phyloP scores from a whole-genome alignment of 306 rosid genomes.

The Castanospermum australe region DNA sequence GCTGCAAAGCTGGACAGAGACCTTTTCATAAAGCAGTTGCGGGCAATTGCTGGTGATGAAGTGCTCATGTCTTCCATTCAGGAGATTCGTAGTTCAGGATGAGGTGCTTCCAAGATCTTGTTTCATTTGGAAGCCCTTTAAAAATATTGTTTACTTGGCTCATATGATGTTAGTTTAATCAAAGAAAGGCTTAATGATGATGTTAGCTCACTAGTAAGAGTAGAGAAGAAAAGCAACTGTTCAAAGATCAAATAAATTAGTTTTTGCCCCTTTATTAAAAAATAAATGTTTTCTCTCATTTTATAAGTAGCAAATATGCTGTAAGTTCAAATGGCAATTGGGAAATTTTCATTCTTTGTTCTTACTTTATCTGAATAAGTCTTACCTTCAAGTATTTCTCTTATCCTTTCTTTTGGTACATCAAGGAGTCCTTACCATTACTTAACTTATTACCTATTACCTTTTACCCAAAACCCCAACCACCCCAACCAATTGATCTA shows the following conservation, averaged over 20 bases:
- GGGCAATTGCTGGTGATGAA: slow-evolving; percentile 50
- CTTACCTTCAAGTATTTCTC: not conserved
- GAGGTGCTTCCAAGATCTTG: slow-evolving; percentile 49
- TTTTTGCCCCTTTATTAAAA: not conserved
- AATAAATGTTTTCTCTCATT: not conserved
- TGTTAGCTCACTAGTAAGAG: slow-evolving; percentile 30
- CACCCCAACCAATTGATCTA: no score
- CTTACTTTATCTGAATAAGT: not conserved
- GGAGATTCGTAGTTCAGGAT: slow-evolving; percentile 40
- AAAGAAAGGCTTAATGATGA: not conserved
- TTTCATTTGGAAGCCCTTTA: slow-evolving; percentile 21
- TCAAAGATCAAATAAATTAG: slow-evolving; percentile 5
- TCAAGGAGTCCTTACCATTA: not conserved
- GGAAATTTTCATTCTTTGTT: not conserved
- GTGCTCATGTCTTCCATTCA: slow-evolving; percentile 40
- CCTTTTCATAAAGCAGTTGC: slow-evolving; percentile 41
- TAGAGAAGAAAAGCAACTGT: slow-evolving; percentile 21
- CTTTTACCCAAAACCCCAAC: not conserved
- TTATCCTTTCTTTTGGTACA: not conserved
- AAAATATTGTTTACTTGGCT: no score
- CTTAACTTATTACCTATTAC: not conserved
- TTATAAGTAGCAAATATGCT: slow-evolving; percentile 13
- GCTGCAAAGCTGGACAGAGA: slow-evolving; percentile 40
- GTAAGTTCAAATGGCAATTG: not conserved
- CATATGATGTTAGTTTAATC: slow-evolving; percentile 30